These are phyloP conservation scores for Aegilops bicornis DNA, from an alignment of 176 grass and related monocot species.

Conservation along the genomic window DNA sequence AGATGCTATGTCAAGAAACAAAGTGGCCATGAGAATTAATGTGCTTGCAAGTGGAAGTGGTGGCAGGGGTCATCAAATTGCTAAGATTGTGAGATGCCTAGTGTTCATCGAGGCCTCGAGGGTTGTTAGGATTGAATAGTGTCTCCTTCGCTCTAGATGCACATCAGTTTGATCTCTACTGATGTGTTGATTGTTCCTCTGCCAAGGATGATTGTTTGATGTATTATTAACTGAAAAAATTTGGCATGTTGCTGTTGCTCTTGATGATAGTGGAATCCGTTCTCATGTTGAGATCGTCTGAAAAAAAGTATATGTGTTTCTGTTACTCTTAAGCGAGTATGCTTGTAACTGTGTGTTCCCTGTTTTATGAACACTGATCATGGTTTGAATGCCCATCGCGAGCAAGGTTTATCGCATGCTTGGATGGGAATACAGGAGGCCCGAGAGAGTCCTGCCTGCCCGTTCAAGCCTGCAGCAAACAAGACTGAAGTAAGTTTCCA, in stretches of 20 bases:
- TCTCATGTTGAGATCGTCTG: no score
- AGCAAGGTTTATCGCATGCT: conserved; percentile 79
- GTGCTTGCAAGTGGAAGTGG: no score
- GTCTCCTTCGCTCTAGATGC: no score
- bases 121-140: no score
- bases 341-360: not conserved
- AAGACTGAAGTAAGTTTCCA: conserved; percentile 53
- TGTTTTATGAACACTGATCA: not conserved
- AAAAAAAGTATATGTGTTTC: no score
- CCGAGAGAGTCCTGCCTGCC: conserved; percentile 78
- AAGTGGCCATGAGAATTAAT: not conserved
- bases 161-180: no score
- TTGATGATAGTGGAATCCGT: not conserved
- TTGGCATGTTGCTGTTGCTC: not conserved
- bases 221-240: no score
- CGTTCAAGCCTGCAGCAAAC: conserved; percentile 63
- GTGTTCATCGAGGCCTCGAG: not conserved
- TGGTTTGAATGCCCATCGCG: conserved; percentile 28
- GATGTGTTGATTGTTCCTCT: no score
- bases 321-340: no score
- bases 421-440: conserved; percentile 94
- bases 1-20: not conserved
- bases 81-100: not conserved
- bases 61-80: not conserved
- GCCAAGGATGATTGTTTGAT: not conserved